These are phyloP conservation scores for Moesziomyces aphidis DNA, from an alignment of 1,284 basidiomycete genomes.

Conservation along the genomic window DNA sequence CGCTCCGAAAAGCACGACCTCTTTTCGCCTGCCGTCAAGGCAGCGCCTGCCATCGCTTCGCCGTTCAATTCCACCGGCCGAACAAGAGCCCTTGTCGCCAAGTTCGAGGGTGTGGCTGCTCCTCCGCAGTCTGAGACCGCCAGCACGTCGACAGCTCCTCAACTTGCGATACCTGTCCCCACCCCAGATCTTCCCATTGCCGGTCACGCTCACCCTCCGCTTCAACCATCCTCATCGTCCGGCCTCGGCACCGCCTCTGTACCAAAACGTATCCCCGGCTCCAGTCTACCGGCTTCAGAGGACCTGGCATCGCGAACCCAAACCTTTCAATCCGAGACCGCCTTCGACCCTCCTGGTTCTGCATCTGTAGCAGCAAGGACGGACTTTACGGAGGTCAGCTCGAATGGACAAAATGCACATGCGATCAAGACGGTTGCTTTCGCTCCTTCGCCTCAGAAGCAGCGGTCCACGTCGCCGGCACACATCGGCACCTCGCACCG, in stretches of 20 bases:
- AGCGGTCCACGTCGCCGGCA: conserved; percentile 25
- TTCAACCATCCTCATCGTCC: conserved; percentile 1
- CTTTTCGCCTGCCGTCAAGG: not conserved
- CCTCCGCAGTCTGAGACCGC: not conserved
- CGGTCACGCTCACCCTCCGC: not conserved
- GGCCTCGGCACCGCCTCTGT: conserved; percentile 4
- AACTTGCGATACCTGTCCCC: conserved; percentile 11
- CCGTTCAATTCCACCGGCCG: conserved; percentile 12
- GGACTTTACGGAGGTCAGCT: conserved; percentile 19
- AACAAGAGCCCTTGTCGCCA: conserved; percentile 50
- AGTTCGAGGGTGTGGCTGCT: conserved; percentile 27
- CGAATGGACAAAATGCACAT: conserved; percentile 9
- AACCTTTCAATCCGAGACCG: not conserved
- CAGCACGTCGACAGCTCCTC: conserved; percentile 1
- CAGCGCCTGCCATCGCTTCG: conserved; percentile 9
- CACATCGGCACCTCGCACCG: conserved; percentile 1
- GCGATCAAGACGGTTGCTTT: conserved; percentile 54
- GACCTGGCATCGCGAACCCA: not conserved
- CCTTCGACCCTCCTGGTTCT: not conserved
- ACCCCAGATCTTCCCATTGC: conserved; percentile 5
- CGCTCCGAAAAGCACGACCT: conserved; percentile 17
- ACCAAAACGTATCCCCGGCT: conserved; percentile 31
- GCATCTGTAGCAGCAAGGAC: not conserved
- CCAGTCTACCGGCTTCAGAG: conserved; percentile 14
- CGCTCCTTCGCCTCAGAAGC: conserved; percentile 62